Evolutionary conservation across 164 flowering plant species (phyloP), one percentile per base, ranked within the genome.

Genomic region (Akebia trifoliata): DNA sequence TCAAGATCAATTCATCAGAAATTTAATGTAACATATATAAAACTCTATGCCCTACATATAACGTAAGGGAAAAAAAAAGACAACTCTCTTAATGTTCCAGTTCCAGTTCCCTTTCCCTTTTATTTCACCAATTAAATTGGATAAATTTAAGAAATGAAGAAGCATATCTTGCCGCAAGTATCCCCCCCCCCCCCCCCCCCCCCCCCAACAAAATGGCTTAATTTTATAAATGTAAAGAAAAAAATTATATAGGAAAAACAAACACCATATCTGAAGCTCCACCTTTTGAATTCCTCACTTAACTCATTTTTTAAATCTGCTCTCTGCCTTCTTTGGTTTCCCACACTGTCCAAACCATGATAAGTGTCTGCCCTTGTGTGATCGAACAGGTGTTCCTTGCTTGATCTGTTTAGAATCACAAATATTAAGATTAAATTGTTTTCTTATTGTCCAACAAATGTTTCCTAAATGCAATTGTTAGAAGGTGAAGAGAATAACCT

Each of bases 341-440:
- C 54, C 76, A 67, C 82, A 77, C 54, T 72, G 77, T 40, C 87
- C 77, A 31, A 84, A 76, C 64, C 69, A 74, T 6, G 63, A 58
- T 43, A 80, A 76, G 14, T 70, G 50, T 36, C 76, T 69, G 22
- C 70, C 56, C 58, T 55, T 71, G 38, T 46, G 72, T 45, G 78
- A 7, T 21, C 68, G 61, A 36, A 62, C 65, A 39, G 73, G 62
- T 7, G 73, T 44, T 28, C 75, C 74, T 58, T 43, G 70, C 50
- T 66, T 79, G 3, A 63, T 72, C 90, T 80, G 78, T 54, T 57
- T 2, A 45, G 22, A 18, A 17, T 35, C 51, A 54, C 34, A 54
- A 43, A 8, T 14, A 26, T 24, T 7, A 44, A n/a, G 4, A 11
- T 38, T 9, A 50, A 7, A 20, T 29, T 57, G 18, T 2, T n/a